phyloP scores from a whole-genome alignment of 805 yeast species.

The Phaffomyces thermotolerans region DNA sequence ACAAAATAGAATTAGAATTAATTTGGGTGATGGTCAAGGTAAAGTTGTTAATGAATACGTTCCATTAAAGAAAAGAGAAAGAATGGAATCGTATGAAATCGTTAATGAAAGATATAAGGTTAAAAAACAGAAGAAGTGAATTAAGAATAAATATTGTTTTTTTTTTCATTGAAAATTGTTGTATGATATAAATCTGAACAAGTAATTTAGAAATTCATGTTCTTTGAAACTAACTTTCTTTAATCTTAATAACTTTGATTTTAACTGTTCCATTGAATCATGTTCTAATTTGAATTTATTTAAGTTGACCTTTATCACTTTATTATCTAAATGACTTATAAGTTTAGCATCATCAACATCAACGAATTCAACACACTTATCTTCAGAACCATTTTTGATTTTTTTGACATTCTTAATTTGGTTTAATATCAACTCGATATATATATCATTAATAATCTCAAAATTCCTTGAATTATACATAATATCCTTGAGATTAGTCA shows the following conservation, averaged over 20 bases:
- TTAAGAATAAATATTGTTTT: neutral
- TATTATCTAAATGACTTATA: too few species aligned
- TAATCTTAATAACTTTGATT: neutral
- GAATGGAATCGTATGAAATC: slow-evolving; percentile 57
- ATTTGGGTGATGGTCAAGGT: slow-evolving; percentile 77
- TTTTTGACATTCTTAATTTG: neutral
- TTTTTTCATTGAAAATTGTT: neutral
- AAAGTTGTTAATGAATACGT: slow-evolving; percentile 48
- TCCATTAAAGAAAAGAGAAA: slow-evolving; percentile 48
- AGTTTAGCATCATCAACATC: neutral
- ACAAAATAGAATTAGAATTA: slow-evolving; percentile 29
- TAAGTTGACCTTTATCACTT: neutral
- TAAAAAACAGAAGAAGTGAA: slow-evolving; percentile 20
- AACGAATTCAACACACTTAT: neutral
- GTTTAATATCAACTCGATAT: slow-evolving; percentile 6
- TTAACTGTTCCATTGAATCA: neutral
- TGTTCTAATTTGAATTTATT: neutral
- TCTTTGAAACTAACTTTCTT: neutral
- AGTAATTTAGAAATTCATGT: neutral
- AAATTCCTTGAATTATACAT: slow-evolving; percentile 9
- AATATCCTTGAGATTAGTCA: slow-evolving; percentile 8
- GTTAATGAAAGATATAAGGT: slow-evolving; percentile 58
- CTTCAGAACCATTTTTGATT: neutral
- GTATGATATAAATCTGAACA: slow-evolving; percentile 1
- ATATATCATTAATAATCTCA: slow-evolving; percentile 9